Evolutionary conservation across 306 rosid species (phyloP), one percentile per base, ranked within the genome.

Genomic region (Erythrophleum fordii): DNA sequence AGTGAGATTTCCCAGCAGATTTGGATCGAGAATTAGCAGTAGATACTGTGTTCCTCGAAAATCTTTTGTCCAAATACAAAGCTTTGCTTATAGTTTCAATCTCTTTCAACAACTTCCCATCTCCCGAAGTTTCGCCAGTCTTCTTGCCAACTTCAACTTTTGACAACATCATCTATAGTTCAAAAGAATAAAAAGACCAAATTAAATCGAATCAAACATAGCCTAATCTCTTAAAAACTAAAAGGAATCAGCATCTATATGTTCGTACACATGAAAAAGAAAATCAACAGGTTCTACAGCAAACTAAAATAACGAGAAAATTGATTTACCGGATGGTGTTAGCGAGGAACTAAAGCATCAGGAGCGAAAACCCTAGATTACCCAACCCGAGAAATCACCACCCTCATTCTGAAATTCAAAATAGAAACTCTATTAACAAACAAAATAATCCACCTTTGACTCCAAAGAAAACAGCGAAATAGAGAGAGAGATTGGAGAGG

Each of bases 1-100:
- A 55, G 11, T 20, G 77, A 10, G 78, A 14, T 81, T 82, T 88
- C 22, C 86, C 90, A 8, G 53, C 7, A 55, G 87, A 81, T 71
- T 85, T 83, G 34, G 83, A 72, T 25, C 79, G 76, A 58, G 60
- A 23, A 81, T 53, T 79, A 53, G 60, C 74, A 0, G 14, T 52
- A 75, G 86, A 53, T 45, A 70, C 55, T 79, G 86, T 80, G 78
- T 87, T 89, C 82, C 62, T 79, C 5, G 86, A 77, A 23, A 80
- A 78, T 6, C 53, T 84, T 82, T 76, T 83, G 14, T 89, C 94
- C 46, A 31, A 29, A 44, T 83, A 82, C 29, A 88, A 52, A 46
- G 90, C 89, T 66, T 91, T 88, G 70, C 88, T 86, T 75, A 90
- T 82, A 79, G 90, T 83, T 85, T 90, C 92, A 66, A 91, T 84